phyloP scores from a whole-genome alignment of 345 rosid species.

The Syzygium jambos region DNA sequence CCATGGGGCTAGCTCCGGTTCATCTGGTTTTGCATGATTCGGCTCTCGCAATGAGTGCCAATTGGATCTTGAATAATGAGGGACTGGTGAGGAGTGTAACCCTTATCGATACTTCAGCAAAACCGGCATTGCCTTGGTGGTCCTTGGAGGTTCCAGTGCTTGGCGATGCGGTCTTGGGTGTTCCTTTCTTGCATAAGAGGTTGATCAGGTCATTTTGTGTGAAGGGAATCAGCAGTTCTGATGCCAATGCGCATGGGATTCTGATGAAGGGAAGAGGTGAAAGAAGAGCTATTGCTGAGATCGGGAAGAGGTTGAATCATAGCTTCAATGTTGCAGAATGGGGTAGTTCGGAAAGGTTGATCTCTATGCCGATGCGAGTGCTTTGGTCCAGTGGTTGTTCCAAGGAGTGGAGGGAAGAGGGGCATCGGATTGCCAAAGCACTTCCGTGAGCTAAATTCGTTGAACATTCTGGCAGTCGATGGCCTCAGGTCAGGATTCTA shows the following conservation, averaged over 20 bases:
- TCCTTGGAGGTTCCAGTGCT: constrained; percentile 42
- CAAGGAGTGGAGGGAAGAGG: constrained; percentile 61
- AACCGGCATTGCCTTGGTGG: constrained; percentile 68
- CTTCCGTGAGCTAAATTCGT: constrained; percentile 66
- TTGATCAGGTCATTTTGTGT: constrained; percentile 54
- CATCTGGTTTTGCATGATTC: constrained; percentile 92
- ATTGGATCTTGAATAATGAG: constrained; percentile 61
- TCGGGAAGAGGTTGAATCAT: constrained; percentile 54
- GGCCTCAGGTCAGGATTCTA: constrained; percentile 76
- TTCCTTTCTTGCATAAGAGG: constrained; percentile 29
- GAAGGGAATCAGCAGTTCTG: constrained; percentile 33
- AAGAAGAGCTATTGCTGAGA: constrained; percentile 47
- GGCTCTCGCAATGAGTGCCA: constrained; percentile 60
- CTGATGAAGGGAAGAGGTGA: constrained; percentile 71
- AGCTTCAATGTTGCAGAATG: constrained; percentile 74
- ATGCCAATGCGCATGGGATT: constrained; percentile 60
- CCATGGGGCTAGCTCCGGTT: constrained; percentile 67
- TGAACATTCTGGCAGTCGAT: constrained; percentile 66
- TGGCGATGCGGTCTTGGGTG: constrained; percentile 48
- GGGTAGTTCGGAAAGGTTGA: constrained; percentile 56
- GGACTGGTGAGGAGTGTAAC: constrained; percentile 53
- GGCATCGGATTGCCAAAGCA: constrained; percentile 42
- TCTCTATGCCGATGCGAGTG: constrained; percentile 56
- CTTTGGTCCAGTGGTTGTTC: constrained; percentile 74
- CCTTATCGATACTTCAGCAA: constrained; percentile 58